Evolutionary conservation across 208 protist genomes (phyloP).

Genomic region (Acanthamoeba royreba): DNA sequence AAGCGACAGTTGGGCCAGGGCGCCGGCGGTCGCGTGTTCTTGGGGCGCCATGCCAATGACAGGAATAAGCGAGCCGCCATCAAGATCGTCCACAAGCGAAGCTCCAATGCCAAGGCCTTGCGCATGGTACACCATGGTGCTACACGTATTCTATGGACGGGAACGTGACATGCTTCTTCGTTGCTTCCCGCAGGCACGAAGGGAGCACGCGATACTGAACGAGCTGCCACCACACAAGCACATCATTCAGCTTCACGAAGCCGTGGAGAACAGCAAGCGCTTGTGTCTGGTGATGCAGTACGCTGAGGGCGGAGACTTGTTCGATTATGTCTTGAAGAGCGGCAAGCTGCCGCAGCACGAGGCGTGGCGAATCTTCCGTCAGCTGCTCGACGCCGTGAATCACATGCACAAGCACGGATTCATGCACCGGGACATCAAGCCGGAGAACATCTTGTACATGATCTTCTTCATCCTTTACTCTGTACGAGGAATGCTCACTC

Average conservation of each 20-base stretch:
- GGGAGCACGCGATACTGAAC: constrained; percentile 55
- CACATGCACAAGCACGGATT: constrained; percentile 62
- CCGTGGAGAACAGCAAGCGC: constrained; percentile 55
- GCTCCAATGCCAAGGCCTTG: constrained; percentile 37
- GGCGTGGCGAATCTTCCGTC: constrained; percentile 50
- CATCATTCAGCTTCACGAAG: constrained; percentile 72
- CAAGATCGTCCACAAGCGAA: constrained; percentile 41
- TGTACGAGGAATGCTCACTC: background rate
- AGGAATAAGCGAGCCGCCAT: background rate
- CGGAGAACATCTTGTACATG: constrained; percentile 41
- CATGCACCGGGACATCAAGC: constrained; percentile 51
- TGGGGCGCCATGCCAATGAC: background rate
- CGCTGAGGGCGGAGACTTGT: constrained; percentile 72
- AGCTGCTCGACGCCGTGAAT: constrained; percentile 53
- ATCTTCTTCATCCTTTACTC: background rate
- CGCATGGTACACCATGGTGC: constrained; percentile 8
- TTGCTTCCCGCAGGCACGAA: no score
- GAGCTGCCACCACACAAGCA: constrained; percentile 65
- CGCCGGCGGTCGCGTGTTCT: constrained; percentile 25
- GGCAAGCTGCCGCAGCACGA: constrained; percentile 64
- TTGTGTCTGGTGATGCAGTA: constrained; percentile 77
- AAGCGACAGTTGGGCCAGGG: constrained; percentile 43
- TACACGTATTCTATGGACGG: no score
- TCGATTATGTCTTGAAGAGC: constrained; percentile 53
- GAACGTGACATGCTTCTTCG: no score